Evolutionary conservation across 2,329 filamentous ascomycete species (phyloP).

Genomic region (Monosporascus sp.): DNA sequence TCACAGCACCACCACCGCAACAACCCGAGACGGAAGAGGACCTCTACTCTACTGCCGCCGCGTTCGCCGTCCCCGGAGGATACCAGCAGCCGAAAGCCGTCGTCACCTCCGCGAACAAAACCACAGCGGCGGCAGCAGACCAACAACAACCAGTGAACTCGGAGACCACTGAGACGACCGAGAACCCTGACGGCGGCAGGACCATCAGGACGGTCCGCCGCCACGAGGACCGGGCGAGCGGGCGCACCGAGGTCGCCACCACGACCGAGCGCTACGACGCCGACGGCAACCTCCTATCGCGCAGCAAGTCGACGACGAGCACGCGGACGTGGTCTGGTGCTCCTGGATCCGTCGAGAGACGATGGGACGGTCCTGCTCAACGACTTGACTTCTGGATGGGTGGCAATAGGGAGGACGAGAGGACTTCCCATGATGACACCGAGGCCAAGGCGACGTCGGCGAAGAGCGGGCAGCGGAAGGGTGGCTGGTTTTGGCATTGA

Average conservation of each 20-base stretch:
- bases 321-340: constrained; percentile 11
- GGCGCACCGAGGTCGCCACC: constrained; percentile 9
- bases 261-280: constrained; percentile 13
- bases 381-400: constrained; percentile 2
- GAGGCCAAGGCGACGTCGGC: neutral
- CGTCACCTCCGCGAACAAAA: neutral
- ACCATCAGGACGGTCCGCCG: constrained; percentile 11
- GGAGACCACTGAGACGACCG: constrained; percentile 6
- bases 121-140: neutral
- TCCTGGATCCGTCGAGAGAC: no score
- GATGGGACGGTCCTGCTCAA: neutral
- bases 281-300: constrained; percentile 15
- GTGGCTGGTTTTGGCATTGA: constrained; percentile 17
- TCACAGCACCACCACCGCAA: neutral
- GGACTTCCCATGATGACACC: neutral
- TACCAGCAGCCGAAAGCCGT: neutral
- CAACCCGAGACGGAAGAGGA: neutral
- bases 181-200: constrained; percentile 19
- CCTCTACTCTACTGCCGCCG: neutral
- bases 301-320: constrained; percentile 7
- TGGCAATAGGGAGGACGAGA: neutral
- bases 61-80: neutral
- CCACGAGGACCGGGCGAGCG: constrained; percentile 1
- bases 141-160: neutral
- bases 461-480: neutral